These are phyloP conservation scores for Hericium erinaceus DNA, from an alignment of 768 basidiomycete genomes.

Conservation along the genomic window DNA sequence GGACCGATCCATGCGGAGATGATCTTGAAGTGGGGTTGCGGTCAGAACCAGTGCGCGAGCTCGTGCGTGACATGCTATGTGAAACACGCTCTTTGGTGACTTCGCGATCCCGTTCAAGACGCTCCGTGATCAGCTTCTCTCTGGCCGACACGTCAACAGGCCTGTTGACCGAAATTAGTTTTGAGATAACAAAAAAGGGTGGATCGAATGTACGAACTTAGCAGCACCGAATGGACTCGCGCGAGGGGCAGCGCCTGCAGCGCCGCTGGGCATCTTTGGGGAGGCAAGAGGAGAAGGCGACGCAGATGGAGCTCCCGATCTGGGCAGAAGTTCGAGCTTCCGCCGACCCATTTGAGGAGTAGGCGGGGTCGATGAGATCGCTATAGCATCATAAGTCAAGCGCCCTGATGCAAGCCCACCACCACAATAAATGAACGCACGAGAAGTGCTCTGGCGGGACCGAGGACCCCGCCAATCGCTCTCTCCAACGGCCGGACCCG, in stretches of 20 bases:
- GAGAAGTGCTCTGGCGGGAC: conserved; percentile 46
- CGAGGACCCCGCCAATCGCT: conserved; percentile 60
- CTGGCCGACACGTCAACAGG: conserved; percentile 77
- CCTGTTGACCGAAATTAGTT: conserved; percentile 25
- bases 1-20: conserved; percentile 10
- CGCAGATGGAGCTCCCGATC: conserved; percentile 57
- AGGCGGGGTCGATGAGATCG: conserved; percentile 65
- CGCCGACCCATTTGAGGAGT: conserved; percentile 73
- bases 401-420: conserved; percentile 3
- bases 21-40: conserved; percentile 20
- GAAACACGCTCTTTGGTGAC: conserved; percentile 25
- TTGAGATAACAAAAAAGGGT: background rate
- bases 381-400: conserved; percentile 26
- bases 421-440: conserved; percentile 31
- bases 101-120: conserved; percentile 58
- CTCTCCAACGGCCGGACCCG: conserved; percentile 45
- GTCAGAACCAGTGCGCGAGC: conserved; percentile 24
- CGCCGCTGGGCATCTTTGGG: conserved; percentile 53
- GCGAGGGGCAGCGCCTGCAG: conserved; percentile 28
- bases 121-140: conserved; percentile 68
- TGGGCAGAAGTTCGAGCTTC: conserved; percentile 81
- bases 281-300: conserved; percentile 71
- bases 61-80: conserved; percentile 37
- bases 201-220: conserved; percentile 33
- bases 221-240: conserved; percentile 86